These are phyloP conservation scores for Trypanosoma theileri DNA, from an alignment of 208 protist genomes.

Conservation along the genomic window DNA sequence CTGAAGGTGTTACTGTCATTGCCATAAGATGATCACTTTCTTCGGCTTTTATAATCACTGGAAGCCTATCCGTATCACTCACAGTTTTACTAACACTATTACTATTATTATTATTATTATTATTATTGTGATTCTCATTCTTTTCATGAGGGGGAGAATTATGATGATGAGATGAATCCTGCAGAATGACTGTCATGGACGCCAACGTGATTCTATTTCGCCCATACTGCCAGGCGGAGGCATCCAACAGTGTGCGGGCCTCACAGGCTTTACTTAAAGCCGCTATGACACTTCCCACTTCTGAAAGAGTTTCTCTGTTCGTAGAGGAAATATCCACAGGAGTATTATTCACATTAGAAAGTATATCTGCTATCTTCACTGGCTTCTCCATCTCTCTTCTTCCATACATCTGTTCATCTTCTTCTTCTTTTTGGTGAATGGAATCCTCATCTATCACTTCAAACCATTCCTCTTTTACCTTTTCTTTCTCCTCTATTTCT, in stretches of 20 bases:
- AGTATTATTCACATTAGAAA: background rate
- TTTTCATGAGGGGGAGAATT: too few species aligned
- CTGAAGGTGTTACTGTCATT: background rate
- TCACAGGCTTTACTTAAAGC: constrained; percentile 39
- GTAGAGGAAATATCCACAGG: background rate
- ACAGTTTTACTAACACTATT: too few species aligned
- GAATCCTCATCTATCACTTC: background rate
- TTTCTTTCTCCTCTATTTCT: background rate
- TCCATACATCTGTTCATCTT: background rate
- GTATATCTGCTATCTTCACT: background rate
- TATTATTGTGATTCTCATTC: too few species aligned
- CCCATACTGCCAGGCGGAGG: constrained; percentile 58
- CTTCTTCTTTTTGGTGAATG: too few species aligned
- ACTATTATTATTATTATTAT: too few species aligned
- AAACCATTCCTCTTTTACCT: constrained; percentile 5
- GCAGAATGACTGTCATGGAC: constrained; percentile 33
- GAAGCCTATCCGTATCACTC: too few species aligned
- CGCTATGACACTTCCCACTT: constrained; percentile 55
- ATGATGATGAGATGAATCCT: background rate
- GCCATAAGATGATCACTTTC: constrained; percentile 4
- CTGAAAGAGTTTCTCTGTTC: constrained; percentile 26
- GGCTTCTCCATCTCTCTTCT: background rate
- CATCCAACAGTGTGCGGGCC: constrained; percentile 42
- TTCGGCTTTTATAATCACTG: too few species aligned
- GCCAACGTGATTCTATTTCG: constrained; percentile 61